Percentiles rank a stretch among this genome's conserved stretches.
Evolutionary conservation across 176 grass and related monocot species (phyloP).

Genomic region (Eleusine coracana): DNA sequence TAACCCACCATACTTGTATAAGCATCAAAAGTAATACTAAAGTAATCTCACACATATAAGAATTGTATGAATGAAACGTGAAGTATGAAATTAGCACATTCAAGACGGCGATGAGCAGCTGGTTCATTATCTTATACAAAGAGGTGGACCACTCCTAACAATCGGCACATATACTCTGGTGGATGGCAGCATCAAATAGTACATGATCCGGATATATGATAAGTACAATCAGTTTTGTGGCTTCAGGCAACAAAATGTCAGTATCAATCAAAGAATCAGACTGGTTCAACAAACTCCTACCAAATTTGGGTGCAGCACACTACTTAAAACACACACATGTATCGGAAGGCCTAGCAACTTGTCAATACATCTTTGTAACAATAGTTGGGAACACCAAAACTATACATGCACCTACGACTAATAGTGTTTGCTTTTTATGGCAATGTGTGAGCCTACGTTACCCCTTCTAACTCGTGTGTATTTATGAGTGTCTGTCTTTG

Average conservation of each 20-base stretch:
- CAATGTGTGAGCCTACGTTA: background rate
- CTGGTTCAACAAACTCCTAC: background rate
- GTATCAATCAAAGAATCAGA: constrained; percentile 11
- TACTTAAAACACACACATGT: constrained; percentile 16
- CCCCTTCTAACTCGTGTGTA: constrained; percentile 7
- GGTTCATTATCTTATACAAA: no score
- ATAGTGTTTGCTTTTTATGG: no score
- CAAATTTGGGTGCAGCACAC: background rate
- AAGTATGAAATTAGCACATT: constrained; percentile 14
- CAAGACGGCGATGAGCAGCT: background rate
- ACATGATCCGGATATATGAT: no score
- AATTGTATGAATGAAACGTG: no score
- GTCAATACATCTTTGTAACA: background rate
- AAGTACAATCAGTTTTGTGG: background rate
- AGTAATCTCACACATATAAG: no score
- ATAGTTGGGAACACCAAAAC: background rate
- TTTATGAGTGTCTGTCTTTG: no score
- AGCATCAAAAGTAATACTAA: no score
- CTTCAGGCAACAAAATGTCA: background rate
- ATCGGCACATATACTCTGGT: no score
- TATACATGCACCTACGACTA: background rate
- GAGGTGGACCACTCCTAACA: no score
- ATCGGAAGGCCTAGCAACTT: constrained; percentile 1
- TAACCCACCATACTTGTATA: no score
- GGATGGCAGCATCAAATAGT: no score